Percentiles rank a stretch among this genome's conserved stretches.
Conservation (phyloP, 2,329 filamentous ascomycete species). For the Sclerotiophoma versabilis region DNA sequence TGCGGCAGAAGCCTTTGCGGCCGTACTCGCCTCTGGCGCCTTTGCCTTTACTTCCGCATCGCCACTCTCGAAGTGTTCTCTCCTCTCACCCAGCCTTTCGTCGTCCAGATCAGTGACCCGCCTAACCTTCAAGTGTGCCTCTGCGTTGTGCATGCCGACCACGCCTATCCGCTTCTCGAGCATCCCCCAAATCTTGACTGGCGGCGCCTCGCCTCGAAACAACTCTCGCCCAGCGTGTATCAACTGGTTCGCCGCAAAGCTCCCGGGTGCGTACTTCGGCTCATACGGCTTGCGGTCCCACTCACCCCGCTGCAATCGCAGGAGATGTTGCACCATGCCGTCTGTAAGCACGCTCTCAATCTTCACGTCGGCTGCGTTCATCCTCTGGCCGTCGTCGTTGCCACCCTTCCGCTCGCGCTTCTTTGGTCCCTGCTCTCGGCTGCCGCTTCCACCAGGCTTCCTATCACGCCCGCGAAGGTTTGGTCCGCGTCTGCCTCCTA, state of each 20-base stretch:
- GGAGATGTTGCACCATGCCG: constrained; percentile 42
- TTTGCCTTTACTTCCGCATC: constrained; percentile 6
- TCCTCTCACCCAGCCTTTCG: constrained; percentile 27
- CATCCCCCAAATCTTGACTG: constrained; percentile 37
- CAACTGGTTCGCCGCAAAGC: constrained; percentile 41
- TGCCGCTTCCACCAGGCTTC: constrained; percentile 13
- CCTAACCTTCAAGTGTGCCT: constrained; percentile 33
- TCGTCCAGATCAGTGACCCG: constrained; percentile 33
- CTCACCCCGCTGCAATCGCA: constrained; percentile 44
- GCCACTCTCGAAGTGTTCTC: constrained; percentile 16
- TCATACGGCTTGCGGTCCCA: constrained; percentile 47
- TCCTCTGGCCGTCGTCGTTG: constrained; percentile 4
- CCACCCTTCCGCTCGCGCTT: constrained; percentile 27
- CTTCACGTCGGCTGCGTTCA: constrained; percentile 14
- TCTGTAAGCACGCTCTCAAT: constrained; percentile 31
- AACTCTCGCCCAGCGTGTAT: constrained; percentile 42
- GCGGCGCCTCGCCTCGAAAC: constrained; percentile 42
- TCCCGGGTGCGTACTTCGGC: constrained; percentile 46
- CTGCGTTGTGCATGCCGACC: constrained; percentile 45
- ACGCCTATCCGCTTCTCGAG: constrained; percentile 42
- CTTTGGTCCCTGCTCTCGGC: constrained; percentile 27
- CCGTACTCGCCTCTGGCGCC: neutral
- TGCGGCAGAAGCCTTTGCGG: too few relatives aligned
- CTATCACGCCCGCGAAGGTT: constrained; percentile 36
- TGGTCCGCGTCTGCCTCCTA: constrained; percentile 27